phyloP scores from a whole-genome alignment of 2,329 filamentous ascomycete species.

The Diaporthe capsici region DNA sequence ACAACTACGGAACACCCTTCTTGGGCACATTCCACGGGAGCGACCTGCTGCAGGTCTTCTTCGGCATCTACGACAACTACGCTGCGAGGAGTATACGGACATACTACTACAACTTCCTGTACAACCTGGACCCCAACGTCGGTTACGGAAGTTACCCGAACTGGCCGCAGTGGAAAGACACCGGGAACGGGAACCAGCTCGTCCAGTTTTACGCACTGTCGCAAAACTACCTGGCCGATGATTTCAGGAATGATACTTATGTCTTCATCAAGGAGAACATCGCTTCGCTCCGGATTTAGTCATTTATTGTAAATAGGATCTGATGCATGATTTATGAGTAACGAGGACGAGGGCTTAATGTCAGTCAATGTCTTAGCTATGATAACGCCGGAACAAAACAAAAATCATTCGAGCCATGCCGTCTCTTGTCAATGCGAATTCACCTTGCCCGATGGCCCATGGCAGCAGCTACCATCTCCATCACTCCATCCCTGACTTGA shows the following conservation, averaged over 20 bases:
- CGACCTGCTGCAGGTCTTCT: conserved; percentile 79
- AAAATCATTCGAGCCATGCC: not conserved
- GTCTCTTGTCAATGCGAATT: not conserved
- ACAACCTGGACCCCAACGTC: conserved; percentile 78
- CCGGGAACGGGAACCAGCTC: conserved; percentile 58
- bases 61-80: conserved; percentile 73
- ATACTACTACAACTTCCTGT: conserved; percentile 82
- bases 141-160: conserved; percentile 55
- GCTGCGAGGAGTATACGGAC: conserved; percentile 71
- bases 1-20: conserved; percentile 78
- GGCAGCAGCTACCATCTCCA: not conserved
- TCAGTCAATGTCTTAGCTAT: conserved; percentile 4
- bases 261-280: conserved; percentile 45
- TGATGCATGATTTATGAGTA: conserved; percentile 1
- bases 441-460: not conserved
- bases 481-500: not conserved
- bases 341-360: not conserved
- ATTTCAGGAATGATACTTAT: conserved; percentile 53
- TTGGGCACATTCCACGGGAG: conserved; percentile 83
- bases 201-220: conserved; percentile 57
- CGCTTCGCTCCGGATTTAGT: conserved; percentile 35
- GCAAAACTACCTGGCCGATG: conserved; percentile 51
- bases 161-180: conserved; percentile 60
- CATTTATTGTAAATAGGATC: not conserved
- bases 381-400: not conserved